Conservation (phyloP, 2,329 filamentous ascomycete genomes). For the Aspergillus floridensis region DNA sequence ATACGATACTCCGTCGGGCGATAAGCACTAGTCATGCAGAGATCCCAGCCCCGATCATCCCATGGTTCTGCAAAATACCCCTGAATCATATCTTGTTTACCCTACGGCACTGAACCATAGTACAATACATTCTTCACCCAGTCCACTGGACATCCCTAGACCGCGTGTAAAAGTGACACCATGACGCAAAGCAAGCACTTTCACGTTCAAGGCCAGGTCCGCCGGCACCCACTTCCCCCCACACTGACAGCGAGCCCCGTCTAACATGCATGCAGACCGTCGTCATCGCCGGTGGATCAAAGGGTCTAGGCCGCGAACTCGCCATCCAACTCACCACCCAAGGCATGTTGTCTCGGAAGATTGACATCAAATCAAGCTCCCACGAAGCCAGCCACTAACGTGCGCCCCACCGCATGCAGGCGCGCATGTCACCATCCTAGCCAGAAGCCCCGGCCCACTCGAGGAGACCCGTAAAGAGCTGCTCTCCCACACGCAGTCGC, state of each 20-base stretch:
- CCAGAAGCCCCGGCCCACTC: neutral
- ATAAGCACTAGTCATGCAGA: neutral
- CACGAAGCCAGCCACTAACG: too few species aligned
- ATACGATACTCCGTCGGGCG: neutral
- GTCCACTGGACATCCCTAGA: too few species aligned
- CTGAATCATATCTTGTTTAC: neutral
- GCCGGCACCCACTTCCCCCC: neutral
- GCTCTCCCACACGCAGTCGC: neutral
- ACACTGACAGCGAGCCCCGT: neutral
- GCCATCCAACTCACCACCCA: neutral
- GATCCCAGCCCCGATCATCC: neutral
- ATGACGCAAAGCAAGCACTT: neutral
- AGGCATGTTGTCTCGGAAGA: neutral
- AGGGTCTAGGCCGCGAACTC: slow-evolving; percentile 7
- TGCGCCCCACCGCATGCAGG: neutral
- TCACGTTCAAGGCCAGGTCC: neutral
- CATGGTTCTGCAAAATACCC: neutral
- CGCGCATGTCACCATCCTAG: slow-evolving; percentile 6
- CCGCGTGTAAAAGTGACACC: neutral
- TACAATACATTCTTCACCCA: too few species aligned
- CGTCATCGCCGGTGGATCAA: slow-evolving; percentile 11
- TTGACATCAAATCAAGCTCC: neutral
- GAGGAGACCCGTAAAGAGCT: neutral
- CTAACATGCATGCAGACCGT: neutral
- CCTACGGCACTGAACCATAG: too few species aligned